Evolutionary conservation across 495 filamentous ascomycete genomes (phyloP).

Genomic region (Aspergillus ellipticus): DNA sequence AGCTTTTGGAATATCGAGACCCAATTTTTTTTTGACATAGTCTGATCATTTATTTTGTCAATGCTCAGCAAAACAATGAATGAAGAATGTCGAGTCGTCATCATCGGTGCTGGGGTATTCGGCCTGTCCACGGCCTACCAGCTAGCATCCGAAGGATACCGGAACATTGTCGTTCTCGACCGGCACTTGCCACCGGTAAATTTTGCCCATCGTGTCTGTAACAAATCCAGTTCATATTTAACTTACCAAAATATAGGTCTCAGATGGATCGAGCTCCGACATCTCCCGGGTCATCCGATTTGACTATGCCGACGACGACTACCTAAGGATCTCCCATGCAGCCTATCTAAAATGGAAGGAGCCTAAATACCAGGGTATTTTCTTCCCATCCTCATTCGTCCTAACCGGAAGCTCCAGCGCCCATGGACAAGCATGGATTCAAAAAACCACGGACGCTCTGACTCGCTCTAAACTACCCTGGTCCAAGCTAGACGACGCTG

Average conservation of each 20-base stretch:
- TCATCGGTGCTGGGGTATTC: constrained; percentile 12
- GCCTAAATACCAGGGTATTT: constrained; percentile 6
- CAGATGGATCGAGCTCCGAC: constrained; percentile 11
- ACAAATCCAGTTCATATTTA: neutral
- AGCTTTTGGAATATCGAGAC: too few relatives aligned
- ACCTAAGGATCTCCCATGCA: constrained; percentile 5
- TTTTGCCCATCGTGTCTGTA: neutral
- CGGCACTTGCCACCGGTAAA: constrained; percentile 10
- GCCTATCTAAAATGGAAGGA: constrained; percentile 4
- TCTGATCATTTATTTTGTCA: too few relatives aligned
- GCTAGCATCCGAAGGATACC: constrained; percentile 10
- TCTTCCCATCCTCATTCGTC: neutral
- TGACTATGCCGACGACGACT: constrained; percentile 15
- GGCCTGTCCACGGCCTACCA: constrained; percentile 11
- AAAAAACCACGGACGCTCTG: neutral
- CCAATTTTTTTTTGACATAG: too few relatives aligned
- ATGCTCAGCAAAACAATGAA: neutral
- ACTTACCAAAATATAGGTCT: neutral
- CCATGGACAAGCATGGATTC: constrained; percentile 2
- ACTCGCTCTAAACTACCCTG: neutral
- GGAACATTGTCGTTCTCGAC: constrained; percentile 10
- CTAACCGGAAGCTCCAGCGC: neutral
- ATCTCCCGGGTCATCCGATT: constrained; percentile 14
- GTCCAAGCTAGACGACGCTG: neutral
- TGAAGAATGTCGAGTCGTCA: neutral